These are phyloP conservation scores for Cercospora beticola DNA, from an alignment of 2,329 filamentous ascomycete species.

Conservation along the genomic window DNA sequence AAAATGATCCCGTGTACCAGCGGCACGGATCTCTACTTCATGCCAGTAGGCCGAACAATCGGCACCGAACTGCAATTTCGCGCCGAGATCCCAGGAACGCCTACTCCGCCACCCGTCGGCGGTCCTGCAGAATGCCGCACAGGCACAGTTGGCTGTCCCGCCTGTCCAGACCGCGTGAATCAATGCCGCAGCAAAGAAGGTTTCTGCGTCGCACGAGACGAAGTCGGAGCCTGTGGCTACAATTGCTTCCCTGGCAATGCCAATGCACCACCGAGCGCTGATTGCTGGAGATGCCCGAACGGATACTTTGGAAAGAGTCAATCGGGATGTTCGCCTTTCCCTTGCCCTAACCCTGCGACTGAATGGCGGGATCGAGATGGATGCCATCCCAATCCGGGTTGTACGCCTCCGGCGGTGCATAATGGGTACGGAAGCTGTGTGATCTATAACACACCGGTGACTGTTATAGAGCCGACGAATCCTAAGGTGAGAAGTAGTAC, in stretches of 20 bases:
- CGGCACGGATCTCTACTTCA: neutral
- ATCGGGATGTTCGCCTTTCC: neutral
- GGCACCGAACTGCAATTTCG: neutral
- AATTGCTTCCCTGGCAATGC: neutral
- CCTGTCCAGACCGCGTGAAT: neutral
- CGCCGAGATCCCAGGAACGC: neutral
- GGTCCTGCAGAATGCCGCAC: neutral
- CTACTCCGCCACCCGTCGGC: neutral
- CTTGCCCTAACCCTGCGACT: neutral
- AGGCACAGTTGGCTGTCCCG: neutral
- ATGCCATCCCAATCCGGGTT: neutral
- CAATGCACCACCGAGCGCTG: neutral
- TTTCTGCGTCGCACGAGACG: neutral
- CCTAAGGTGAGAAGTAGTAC: neutral
- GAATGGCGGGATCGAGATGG: neutral
- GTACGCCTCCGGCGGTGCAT: neutral
- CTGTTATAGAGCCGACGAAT: neutral
- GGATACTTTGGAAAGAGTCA: neutral
- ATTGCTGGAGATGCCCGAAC: neutral
- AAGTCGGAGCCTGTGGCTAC: conserved; percentile 1
- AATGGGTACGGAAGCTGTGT: neutral
- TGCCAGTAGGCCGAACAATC: neutral
- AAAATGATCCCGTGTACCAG: neutral
- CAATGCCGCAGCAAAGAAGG: neutral
- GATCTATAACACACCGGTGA: neutral